phyloP scores from a whole-genome alignment of 768 basidiomycete species.

The Boletus tomentosulus region DNA sequence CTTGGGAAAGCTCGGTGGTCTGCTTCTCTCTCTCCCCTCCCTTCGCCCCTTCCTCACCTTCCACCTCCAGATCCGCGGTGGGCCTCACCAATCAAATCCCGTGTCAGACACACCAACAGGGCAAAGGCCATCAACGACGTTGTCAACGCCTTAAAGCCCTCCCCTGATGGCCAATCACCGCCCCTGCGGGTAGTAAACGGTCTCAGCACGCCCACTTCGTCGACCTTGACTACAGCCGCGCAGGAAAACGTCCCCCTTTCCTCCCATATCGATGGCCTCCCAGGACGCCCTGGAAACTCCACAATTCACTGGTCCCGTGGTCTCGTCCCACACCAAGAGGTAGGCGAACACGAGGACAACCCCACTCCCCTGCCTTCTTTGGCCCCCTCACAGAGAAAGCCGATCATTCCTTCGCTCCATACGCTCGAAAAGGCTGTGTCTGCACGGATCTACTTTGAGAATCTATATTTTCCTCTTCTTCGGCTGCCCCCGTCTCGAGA shows the following conservation, averaged over 20 bases:
- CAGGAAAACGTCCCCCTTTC: constrained; percentile 57
- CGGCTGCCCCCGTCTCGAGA: constrained; percentile 84
- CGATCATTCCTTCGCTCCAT: constrained; percentile 79
- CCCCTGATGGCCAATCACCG: constrained; percentile 39
- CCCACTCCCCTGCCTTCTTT: constrained; percentile 27
- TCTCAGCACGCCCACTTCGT: constrained; percentile 63
- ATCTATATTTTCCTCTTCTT: constrained; percentile 80
- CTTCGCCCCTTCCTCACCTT: constrained; percentile 21
- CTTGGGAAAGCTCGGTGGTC: constrained; percentile 83
- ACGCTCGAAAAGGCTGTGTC: constrained; percentile 94
- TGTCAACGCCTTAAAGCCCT: constrained; percentile 63
- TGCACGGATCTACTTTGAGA: constrained; percentile 91
- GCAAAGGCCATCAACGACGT: constrained; percentile 75
- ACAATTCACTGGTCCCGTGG: constrained; percentile 57
- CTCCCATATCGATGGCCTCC: constrained; percentile 42
- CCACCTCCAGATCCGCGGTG: constrained; percentile 69
- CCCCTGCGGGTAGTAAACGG: constrained; percentile 80
- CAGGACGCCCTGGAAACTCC: constrained; percentile 55
- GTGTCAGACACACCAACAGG: constrained; percentile 61
- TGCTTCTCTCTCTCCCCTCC: constrained; percentile 23
- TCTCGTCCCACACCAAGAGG: constrained; percentile 63
- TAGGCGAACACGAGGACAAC: constrained; percentile 55
- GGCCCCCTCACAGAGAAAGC: constrained; percentile 42
- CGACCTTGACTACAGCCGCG: constrained; percentile 71
- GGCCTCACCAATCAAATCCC: constrained; percentile 84